Evolutionary conservation across 441 rosid species (phyloP).

Genomic region (Eruca vesicaria): DNA sequence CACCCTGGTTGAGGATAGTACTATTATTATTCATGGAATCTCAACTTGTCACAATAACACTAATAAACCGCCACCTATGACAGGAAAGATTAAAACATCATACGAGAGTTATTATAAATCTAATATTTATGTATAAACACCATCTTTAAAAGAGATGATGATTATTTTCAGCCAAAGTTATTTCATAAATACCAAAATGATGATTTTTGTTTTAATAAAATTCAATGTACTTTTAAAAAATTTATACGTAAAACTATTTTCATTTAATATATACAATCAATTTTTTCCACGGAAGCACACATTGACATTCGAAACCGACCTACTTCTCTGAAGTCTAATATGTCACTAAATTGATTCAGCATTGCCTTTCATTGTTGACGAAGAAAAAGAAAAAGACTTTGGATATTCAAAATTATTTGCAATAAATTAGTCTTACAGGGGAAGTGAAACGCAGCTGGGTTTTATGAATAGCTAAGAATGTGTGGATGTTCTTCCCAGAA

Average conservation of each 20-base stretch:
- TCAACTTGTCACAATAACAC: not conserved
- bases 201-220: not conserved
- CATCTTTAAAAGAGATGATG: not conserved
- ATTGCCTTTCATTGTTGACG: not conserved
- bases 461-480: conserved; percentile 42
- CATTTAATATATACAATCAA: not conserved
- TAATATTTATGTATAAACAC: not conserved
- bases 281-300: not conserved
- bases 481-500: conserved; percentile 69
- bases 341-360: not conserved
- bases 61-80: not conserved
- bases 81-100: not conserved
- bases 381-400: no score
- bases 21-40: not conserved
- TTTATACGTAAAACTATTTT: not conserved
- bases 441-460: not conserved
- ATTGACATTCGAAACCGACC: not conserved
- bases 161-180: not conserved
- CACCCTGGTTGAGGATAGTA: not conserved
- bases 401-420: not conserved
- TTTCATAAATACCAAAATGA: not conserved
- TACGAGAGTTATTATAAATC: no score
- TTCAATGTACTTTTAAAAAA: not conserved
- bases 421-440: conserved; percentile 2
- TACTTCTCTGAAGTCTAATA: not conserved